Base-by-base conservation (phyloP, 129 eudicot species). In the Chrysanthemum seticuspe region DNA sequence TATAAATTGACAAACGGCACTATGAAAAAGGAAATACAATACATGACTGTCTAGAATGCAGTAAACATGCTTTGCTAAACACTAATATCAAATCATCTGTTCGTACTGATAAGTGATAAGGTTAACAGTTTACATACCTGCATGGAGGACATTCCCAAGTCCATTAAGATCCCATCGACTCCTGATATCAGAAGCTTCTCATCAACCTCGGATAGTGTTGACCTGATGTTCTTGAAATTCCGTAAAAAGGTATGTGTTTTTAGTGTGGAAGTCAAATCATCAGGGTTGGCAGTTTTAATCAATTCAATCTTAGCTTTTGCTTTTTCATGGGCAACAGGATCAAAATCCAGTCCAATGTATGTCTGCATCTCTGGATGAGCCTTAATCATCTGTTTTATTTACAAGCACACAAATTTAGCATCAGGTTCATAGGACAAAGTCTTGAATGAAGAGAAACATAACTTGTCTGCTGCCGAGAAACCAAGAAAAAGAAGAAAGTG, bases 101-200 rank as follows among this genome's bases (percentile, higher is more conserved):
- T 40, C 47, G 9, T 9, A 1, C 47, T 40, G 47, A 40, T 6
- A 40, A 9, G 47, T 40, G 47, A 18, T 50, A 74, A 55, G 29
- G 7, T 47, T 47, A 36, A 23, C 72, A 57, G 2, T 52, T 49
- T 60, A 13, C 73, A 72, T 67, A 94, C 99, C 94, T 94, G 99
- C 99, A 94, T 94, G 60, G 99, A 94, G 58, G 99, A 94, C 99
- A 94, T 94, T 77, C 99, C 99, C 74, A 94, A 84, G 84, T 94
- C 99, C 99, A 94, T 86, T 72, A 94, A 70, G 62, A 94, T 90
- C 76, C 99, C 99, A 76, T 86, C 78, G 16, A 88, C 71, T 25
- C 91, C 96, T 64, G 89, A 34, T 13, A 50, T 65, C 67, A 76
- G 71, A 74, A 82, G 81, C 65, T 83, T 76, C 61, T 82, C 85